phyloP scores from a whole-genome alignment of 2,329 filamentous ascomycete species.

The Claviceps sorghi region DNA sequence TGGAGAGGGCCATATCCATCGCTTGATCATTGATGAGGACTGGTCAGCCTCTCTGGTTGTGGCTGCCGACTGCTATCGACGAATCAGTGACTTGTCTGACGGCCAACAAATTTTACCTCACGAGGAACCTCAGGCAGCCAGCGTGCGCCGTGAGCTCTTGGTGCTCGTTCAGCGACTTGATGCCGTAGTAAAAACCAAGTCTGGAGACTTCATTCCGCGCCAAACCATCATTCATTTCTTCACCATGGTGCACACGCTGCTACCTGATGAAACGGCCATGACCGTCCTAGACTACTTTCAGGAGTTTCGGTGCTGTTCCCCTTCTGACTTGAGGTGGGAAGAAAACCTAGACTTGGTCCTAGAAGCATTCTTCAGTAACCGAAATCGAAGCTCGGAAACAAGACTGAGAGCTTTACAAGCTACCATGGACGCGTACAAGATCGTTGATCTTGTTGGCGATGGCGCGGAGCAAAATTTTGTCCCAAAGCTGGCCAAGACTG shows the following conservation, averaged over 20 bases:
- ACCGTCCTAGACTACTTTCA: constrained; percentile 53
- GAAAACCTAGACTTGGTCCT: constrained; percentile 46
- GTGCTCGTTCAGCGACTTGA: constrained; percentile 36
- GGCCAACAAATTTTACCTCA: constrained; percentile 9
- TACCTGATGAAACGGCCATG: constrained; percentile 50
- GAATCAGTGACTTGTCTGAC: constrained; percentile 14
- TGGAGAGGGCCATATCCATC: constrained; percentile 36
- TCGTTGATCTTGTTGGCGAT: constrained; percentile 43
- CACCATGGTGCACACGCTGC: constrained; percentile 41
- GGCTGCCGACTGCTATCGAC: constrained; percentile 37
- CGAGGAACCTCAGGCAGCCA: constrained; percentile 20
- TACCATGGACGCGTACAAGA: constrained; percentile 44
- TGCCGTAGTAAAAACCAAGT: constrained; percentile 26
- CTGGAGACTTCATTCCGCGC: constrained; percentile 44
- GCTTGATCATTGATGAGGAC: constrained; percentile 48
- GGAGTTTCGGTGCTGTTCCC: constrained; percentile 56
- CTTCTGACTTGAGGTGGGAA: constrained; percentile 55
- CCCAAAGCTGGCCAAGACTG: constrained; percentile 42
- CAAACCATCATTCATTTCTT: constrained; percentile 56
- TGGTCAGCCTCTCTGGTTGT: constrained; percentile 49
- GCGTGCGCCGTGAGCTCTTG: constrained; percentile 28
- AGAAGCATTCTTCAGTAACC: constrained; percentile 48
- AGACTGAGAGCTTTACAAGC: constrained; percentile 47
- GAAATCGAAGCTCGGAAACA: constrained; percentile 43
- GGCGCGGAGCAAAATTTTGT: constrained; percentile 44